These are phyloP conservation scores for Russula dissimulans DNA, from an alignment of 768 basidiomycete genomes.

Conservation along the genomic window DNA sequence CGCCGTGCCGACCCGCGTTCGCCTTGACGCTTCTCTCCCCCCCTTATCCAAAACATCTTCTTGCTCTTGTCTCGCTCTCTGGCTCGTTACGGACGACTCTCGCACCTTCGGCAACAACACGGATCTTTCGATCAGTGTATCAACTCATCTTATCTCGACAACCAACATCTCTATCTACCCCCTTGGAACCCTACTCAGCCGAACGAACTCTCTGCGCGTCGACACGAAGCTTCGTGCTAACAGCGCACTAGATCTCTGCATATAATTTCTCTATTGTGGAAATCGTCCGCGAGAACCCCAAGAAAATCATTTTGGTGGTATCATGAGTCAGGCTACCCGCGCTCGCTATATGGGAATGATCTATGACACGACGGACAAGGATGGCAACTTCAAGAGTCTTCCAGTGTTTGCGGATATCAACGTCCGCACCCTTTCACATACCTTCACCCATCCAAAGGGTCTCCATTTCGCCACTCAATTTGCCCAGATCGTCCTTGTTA, in stretches of 20 bases:
- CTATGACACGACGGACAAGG: slow-evolving; percentile 94
- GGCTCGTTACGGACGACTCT: no score
- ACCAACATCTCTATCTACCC: no score
- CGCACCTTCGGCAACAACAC: no score
- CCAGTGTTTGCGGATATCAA: slow-evolving; percentile 36
- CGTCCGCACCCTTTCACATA: slow-evolving; percentile 89
- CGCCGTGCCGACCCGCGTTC: no score
- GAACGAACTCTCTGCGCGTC: no score
- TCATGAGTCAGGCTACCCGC: slow-evolving; percentile 96
- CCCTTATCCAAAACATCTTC: no score
- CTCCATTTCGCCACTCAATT: slow-evolving; percentile 95
- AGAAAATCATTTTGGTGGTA: slow-evolving; percentile 97
- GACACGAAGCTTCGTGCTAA: no score
- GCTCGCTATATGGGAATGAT: slow-evolving; percentile 99
- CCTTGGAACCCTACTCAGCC: no score
- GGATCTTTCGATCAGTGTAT: no score
- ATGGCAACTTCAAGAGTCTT: slow-evolving; percentile 90
- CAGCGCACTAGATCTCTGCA: slow-evolving; percentile 30
- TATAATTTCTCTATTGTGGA: slow-evolving; percentile 99
- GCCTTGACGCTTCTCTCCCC: no score
- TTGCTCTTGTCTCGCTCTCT: no score
- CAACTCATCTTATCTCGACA: no score
- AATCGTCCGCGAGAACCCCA: slow-evolving; percentile 99
- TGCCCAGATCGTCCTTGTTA: slow-evolving; percentile 95
- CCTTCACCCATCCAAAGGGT: slow-evolving; percentile 95